These are phyloP conservation scores for Mucor mucedo DNA, from an alignment of 371 early-diverging fungal genomes.

Conservation along the genomic window DNA sequence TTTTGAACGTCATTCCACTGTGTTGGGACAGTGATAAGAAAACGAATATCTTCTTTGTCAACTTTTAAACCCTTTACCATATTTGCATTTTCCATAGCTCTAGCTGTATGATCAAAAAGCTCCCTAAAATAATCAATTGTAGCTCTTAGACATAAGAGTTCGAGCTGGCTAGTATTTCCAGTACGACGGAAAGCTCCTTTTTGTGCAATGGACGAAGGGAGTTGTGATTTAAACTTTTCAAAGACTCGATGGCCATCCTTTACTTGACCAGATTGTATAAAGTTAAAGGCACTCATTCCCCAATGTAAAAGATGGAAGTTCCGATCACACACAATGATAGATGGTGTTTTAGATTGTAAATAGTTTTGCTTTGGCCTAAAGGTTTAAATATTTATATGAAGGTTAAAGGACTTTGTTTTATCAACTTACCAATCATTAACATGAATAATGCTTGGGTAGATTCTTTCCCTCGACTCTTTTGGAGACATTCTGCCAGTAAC, in stretches of 20 bases:
- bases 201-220: slow-evolving; percentile 10
- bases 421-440: slow-evolving; percentile 2
- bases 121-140: slow-evolving; percentile 19
- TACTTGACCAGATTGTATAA: not conserved
- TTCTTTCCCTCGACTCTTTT: not conserved
- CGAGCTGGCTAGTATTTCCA: slow-evolving; percentile 3
- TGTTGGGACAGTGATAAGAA: slow-evolving; percentile 46
- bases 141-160: slow-evolving; percentile 6
- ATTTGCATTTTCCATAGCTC: not conserved
- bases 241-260: not conserved
- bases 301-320: slow-evolving; percentile 5
- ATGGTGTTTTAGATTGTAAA: slow-evolving; percentile 7
- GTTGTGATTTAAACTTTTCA: slow-evolving; percentile 12
- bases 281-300: slow-evolving; percentile 8
- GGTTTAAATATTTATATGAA: not conserved
- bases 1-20: slow-evolving; percentile 53
- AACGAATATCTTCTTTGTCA: slow-evolving; percentile 13
- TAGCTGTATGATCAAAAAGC: slow-evolving; percentile 8
- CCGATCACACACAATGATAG: slow-evolving; percentile 9
- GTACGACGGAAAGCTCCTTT: slow-evolving; percentile 5
- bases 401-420: not conserved
- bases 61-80: not conserved
- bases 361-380: not conserved
- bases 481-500: not conserved
- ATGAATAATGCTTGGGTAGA: not conserved